Percentiles rank a stretch among this genome's conserved stretches.
Evolutionary conservation across 2,329 filamentous ascomycete genomes (phyloP).

Genomic region (Aphanoascus verrucosus): DNA sequence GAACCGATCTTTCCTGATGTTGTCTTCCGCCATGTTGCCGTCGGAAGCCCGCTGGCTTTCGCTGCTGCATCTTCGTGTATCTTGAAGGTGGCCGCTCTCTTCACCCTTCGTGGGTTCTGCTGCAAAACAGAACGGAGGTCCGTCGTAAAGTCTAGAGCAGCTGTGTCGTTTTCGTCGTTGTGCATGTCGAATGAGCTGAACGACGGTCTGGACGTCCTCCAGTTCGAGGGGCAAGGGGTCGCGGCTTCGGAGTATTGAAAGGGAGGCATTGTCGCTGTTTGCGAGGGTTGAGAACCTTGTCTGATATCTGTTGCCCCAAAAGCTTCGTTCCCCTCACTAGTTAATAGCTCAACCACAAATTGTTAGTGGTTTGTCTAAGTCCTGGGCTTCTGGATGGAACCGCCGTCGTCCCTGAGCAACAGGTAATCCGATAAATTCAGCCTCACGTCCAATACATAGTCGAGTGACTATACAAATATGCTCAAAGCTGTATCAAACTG

Average conservation of each 20-base stretch:
- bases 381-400: too few relatives aligned
- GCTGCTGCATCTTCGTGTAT: conserved; percentile 30
- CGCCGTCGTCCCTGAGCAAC: too few relatives aligned
- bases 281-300: neutral
- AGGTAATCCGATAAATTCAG: too few relatives aligned
- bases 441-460: too few relatives aligned
- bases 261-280: conserved; percentile 2
- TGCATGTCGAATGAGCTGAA: conserved; percentile 20
- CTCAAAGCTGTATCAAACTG: too few relatives aligned
- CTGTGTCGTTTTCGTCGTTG: conserved; percentile 26
- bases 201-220: conserved; percentile 13
- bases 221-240: conserved; percentile 28
- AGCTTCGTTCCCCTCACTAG: neutral
- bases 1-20: conserved; percentile 18
- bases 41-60: conserved; percentile 13
- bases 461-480: too few relatives aligned
- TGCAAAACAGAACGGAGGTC: conserved; percentile 25
- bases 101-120: conserved; percentile 24
- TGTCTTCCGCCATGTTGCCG: conserved; percentile 15
- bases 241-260: conserved; percentile 18
- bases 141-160: conserved; percentile 33
- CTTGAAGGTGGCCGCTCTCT: conserved; percentile 23
- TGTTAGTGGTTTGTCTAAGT: too few relatives aligned
- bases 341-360: too few relatives aligned
- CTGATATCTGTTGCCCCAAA: neutral